Evolutionary conservation across 1,284 basidiomycete species (phyloP).

Genomic region (Ceratobasidium sp.): DNA sequence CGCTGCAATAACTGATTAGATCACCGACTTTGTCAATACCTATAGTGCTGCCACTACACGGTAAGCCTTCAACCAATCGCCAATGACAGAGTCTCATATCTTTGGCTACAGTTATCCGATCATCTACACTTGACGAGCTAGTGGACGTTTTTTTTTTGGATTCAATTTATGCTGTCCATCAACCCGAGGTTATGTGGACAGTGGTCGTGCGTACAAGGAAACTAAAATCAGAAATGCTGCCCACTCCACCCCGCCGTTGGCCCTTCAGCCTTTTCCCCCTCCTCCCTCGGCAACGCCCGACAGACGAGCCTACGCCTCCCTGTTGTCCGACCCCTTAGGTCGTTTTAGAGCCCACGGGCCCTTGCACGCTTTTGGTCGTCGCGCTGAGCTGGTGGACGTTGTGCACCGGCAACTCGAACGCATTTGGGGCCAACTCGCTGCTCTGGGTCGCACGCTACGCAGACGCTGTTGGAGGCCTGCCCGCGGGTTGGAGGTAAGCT

Average conservation of each 20-base stretch:
- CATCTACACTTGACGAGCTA: neutral
- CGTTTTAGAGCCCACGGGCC: neutral
- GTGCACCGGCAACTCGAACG: constrained; percentile 57
- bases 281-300: constrained; percentile 14
- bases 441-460: constrained; percentile 69
- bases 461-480: constrained; percentile 62
- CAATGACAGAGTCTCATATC: neutral
- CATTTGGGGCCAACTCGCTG: constrained; percentile 64
- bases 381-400: neutral
- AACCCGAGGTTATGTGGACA: constrained; percentile 7
- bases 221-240: neutral
- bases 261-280: neutral
- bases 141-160: constrained; percentile 8
- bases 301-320: constrained; percentile 23
- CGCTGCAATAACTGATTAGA: constrained; percentile 69
- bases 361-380: no score
- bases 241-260: neutral
- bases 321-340: neutral
- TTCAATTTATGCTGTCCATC: constrained; percentile 6
- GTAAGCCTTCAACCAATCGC: constrained; percentile 50
- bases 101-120: constrained; percentile 48
- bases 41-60: constrained; percentile 63
- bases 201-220: neutral
- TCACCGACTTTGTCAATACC: constrained; percentile 69
- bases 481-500: constrained; percentile 63